A percentile compares a stretch with the other conserved stretches of the same genome.
Conservation (phyloP, 352 stramenopile genomes). For the Pythium coloratum region DNA sequence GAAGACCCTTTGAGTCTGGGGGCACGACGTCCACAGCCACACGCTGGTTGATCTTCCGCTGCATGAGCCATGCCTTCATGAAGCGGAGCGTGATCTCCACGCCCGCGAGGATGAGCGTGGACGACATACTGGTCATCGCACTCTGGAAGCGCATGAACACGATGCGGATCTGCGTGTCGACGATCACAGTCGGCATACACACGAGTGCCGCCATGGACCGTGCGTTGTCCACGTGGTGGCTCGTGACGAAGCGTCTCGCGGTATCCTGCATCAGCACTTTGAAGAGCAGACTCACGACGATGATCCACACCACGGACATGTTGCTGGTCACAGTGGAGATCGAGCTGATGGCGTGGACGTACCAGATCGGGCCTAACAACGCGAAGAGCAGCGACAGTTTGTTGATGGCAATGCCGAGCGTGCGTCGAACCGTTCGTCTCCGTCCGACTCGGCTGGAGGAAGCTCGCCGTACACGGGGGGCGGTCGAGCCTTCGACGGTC, state of each 20-base stretch:
- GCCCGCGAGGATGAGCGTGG: conserved; percentile 23
- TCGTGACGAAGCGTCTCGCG: conserved; percentile 12
- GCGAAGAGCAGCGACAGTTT: conserved; percentile 2
- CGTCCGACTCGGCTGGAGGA: neutral
- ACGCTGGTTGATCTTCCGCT: conserved; percentile 6
- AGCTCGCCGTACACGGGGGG: neutral
- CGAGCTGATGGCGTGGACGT: conserved; percentile 18
- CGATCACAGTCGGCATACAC: conserved; percentile 32
- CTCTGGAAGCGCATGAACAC: conserved; percentile 32
- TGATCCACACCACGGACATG: neutral
- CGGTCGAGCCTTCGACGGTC: conserved; percentile 8
- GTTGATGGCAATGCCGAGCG: neutral
- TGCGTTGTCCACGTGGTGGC: conserved; percentile 11
- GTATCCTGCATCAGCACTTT: conserved; percentile 25
- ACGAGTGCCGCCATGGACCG: conserved; percentile 25
- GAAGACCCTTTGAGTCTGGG: neutral
- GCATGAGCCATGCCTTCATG: conserved; percentile 25
- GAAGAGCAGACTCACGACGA: conserved; percentile 16
- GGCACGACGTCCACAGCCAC: neutral
- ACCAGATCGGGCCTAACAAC: conserved; percentile 5
- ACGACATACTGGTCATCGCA: conserved; percentile 20
- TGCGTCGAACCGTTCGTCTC: neutral
- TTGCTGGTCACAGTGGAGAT: neutral
- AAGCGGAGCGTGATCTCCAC: conserved; percentile 30
- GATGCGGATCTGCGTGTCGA: conserved; percentile 38